Base-by-base conservation (phyloP, 768 basidiomycete genomes). In the Termitomyces sp. region DNA sequence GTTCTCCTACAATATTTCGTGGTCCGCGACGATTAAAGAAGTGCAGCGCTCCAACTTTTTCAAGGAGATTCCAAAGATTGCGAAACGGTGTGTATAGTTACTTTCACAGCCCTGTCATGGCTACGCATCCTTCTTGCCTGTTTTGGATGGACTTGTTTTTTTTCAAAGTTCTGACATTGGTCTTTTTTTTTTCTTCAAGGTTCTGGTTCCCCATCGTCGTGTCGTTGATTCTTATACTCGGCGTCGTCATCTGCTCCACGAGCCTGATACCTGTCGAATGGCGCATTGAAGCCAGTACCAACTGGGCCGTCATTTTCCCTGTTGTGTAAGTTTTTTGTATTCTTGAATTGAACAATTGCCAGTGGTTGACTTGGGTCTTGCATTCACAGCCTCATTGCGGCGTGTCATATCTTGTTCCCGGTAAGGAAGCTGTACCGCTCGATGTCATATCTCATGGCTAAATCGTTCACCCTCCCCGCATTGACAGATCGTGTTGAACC, bases 21-120 rank as follows among this genome's bases (percentile, higher is more conserved):
- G 81, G 82, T 77, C 78, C 5, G 80, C 81, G n/a, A 83, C 80
- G 27, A 72, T 80, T 71, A 95, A 95, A 73, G 90, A 92, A 65
- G 90, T 95, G 21, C 82, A 92, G 69, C 80, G 85, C 31, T 90
- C 88, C 3, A 94, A 94, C 69, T 94, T 95, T 74, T 93, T 92
- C 78, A 86, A 89, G 65, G 93, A 95, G 70, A 86, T 95, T 27
- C 93, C 93, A 0, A 86, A 87, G 63, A 92, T 95, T 66, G 73
- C 83, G 23, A 84, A 82, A 65, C 79, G 91, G 67, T 90, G 79
- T 69, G 83, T 77, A 4, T 2, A 5, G 16, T 27, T 9, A 27
- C 5, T 19, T 42, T n/a, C 5, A 0, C 29, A 7, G n/a, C n/a
- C 29, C 29, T 29, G 29, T 29, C 29, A 29, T 29, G 4, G 29